A percentile compares a stretch with the other conserved stretches of the same genome.
Conservation (phyloP, 2,329 filamentous ascomycete genomes). For the Dryadomyces quercus-mongolicae region DNA sequence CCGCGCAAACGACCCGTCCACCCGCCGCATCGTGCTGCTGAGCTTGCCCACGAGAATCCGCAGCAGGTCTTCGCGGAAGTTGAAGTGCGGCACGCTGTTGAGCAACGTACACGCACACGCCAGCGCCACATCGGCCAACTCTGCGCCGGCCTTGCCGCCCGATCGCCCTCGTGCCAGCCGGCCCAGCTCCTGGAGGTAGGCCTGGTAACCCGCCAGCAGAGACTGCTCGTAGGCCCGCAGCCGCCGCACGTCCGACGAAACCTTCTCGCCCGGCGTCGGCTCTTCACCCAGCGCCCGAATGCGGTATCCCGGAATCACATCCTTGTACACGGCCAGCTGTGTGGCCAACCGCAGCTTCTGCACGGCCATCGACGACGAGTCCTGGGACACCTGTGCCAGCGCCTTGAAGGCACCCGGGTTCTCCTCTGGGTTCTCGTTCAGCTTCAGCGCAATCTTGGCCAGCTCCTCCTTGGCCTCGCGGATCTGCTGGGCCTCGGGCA, state of each 20-base stretch:
- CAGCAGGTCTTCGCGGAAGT: slow-evolving; percentile 79
- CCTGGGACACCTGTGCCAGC: slow-evolving; percentile 59
- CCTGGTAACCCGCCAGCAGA: slow-evolving; percentile 72
- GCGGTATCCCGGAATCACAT: slow-evolving; percentile 90
- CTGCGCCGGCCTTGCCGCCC: slow-evolving; percentile 17
- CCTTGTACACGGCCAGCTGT: slow-evolving; percentile 84
- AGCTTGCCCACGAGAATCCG: slow-evolving; percentile 80
- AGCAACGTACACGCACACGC: slow-evolving; percentile 76
- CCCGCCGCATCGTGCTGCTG: slow-evolving; percentile 43
- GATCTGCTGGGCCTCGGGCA: slow-evolving; percentile 50
- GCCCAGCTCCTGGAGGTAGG: slow-evolving; percentile 66
- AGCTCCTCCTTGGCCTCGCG: slow-evolving; percentile 83
- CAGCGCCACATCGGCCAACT: slow-evolving; percentile 62
- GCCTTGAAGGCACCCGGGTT: slow-evolving; percentile 69
- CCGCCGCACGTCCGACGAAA: slow-evolving; percentile 84
- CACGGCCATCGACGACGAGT: slow-evolving; percentile 58
- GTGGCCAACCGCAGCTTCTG: slow-evolving; percentile 79
- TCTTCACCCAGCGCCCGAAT: slow-evolving; percentile 75
- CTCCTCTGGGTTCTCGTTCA: slow-evolving; percentile 92
- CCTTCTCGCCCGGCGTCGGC: slow-evolving; percentile 47
- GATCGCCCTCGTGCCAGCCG: slow-evolving; percentile 34
- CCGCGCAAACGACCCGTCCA: slow-evolving; percentile 66
- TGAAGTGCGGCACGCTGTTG: slow-evolving; percentile 84
- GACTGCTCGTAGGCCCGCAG: slow-evolving; percentile 79
- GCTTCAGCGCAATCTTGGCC: slow-evolving; percentile 63